Evolutionary conservation across 164 flowering plant species (phyloP).

Genomic region (Liriodendron chinense): DNA sequence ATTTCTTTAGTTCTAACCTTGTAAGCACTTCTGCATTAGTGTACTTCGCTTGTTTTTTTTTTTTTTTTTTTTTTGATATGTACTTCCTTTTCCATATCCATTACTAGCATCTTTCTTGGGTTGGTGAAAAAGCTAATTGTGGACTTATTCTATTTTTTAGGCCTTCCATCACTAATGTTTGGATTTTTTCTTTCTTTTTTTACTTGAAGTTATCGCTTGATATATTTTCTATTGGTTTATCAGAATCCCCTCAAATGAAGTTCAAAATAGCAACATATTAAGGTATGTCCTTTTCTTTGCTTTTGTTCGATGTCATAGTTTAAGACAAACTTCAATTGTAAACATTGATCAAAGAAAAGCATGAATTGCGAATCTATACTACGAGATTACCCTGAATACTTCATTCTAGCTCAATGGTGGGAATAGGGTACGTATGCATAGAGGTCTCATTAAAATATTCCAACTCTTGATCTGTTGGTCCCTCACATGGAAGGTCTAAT

Average conservation of each 20-base stretch:
- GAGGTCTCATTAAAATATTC: no score
- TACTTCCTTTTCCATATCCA: neutral
- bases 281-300: constrained; percentile 39
- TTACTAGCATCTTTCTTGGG: neutral
- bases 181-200: neutral
- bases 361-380: no score
- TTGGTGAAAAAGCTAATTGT: neutral
- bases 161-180: neutral
- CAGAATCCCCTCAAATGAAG: constrained; percentile 54
- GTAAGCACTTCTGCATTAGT: no score
- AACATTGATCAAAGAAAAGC: neutral
- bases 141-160: neutral
- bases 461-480: neutral
- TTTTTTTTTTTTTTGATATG: neutral
- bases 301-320: neutral
- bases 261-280: constrained; percentile 59
- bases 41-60: neutral
- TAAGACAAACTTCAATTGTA: neutral
- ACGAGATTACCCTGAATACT: no score
- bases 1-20: no score
- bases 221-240: neutral
- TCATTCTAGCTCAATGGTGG: no score
- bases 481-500: no score
- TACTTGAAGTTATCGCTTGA: neutral
- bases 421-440: no score